Evolutionary conservation across 2,329 filamentous ascomycete species (phyloP), one percentile per base, ranked within the genome.

Genomic region (Xylariomycetidae sp.): DNA sequence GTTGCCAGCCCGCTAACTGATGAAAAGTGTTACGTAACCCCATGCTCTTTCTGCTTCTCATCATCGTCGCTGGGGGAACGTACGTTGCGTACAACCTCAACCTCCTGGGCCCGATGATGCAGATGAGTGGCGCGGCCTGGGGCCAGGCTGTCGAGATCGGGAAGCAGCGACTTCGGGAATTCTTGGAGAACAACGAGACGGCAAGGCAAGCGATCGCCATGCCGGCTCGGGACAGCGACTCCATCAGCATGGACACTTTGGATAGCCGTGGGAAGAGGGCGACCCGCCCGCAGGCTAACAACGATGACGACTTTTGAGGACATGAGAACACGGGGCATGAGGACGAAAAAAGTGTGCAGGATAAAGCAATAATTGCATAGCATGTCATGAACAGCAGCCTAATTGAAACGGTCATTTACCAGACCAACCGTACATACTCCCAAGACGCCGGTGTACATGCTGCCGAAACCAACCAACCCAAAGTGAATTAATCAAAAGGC

Each of bases 41-140:
- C 0, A 67, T 94, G 42, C 88, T 96, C 58, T 96, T 96, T 66
- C 68, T 98, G 54, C 78, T 97, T 53, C 70, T 97, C 38, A 78
- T 95, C 51, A 62, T 97, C 32, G 63, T 84, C 26, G 81, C 72
- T 9, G 76, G 84, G 33, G 88, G 77, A 36, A 85, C 84, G 4
- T 98, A 97, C 53, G 71, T 96, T 17, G 92, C 89, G 4, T 96
- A 92, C 63, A 89, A 81, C 20, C 81, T 98, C 47, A 97, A 97
- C 58, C 78, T 98, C 12, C 89, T 94, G 66, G 92, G 92, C 1
- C 92, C 92, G 0, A 97, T 98, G 71, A 70, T 94, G 49, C 88
- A 94, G 56, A 96, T 98, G 87, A 77, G 80, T 46, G 92, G 92
- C 49, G 92, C 92, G 11, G 92, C 92, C 4, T 82, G 80, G 30